Base-by-base conservation (phyloP, 2,329 filamentous ascomycete genomes). In the Elsinoe perseae region DNA sequence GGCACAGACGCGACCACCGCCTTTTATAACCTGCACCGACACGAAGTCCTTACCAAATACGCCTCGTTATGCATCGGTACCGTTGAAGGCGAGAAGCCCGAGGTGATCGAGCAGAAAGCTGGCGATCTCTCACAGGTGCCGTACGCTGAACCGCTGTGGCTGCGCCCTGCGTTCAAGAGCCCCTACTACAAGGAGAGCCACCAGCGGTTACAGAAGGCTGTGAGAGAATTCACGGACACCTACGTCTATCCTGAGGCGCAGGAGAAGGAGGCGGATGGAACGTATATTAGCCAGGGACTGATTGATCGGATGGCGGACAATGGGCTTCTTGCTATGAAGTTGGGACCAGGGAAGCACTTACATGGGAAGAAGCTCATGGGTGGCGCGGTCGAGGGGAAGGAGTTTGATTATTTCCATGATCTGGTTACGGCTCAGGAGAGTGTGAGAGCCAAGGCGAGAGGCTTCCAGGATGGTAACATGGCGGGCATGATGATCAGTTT, bases 1-100 rank as follows among this genome's bases (percentile, higher is more conserved):
- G 89, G 89, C 60, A 80, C 82, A 62, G 89, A 95, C 67, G 88
- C 89, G 52, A 95, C 89, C 1, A 75, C 79, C 32, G 86, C 85
- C 57, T 95, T 95, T 72, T 95, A 95, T 80, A 95, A 95, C 75
- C 83, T 95, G 54, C 90, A 95, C 74, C 79, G 89, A 23, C 89
- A 95, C 64, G 89, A 95, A 72, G 87, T 95, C n/a, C 79, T 95
- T 9, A 75, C 83, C 59, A 90, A 90, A 70, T 95, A 95, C 76
- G 73, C 78, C 46, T 77, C 81, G 64, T 79, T 95, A 16, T 85
- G 81, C 70, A 80, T 95, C 64, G 89, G 89, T 65, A 87, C 82
- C 12, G 70, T 95, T 66, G 75, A 82, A 62, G 86, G 82, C 70
- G 88, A 95, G 75, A 84, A 79, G 65, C 79, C 88, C 18, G 81